A percentile compares a stretch with the other conserved stretches of the same genome.
Conservation (phyloP, 441 rosid species). For the Populus hybrid region DNA sequence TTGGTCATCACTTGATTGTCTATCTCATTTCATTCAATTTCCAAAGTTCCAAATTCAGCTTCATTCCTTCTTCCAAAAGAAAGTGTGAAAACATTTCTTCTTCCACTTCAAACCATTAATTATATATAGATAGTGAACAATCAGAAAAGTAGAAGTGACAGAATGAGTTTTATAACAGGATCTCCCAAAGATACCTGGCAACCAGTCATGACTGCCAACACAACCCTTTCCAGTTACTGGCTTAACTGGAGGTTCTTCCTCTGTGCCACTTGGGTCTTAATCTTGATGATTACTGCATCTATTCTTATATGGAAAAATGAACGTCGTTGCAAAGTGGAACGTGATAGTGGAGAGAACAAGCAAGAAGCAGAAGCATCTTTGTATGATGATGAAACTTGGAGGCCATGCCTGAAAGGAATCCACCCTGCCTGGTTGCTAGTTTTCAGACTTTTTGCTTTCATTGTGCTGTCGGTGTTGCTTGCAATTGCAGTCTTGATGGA, state of each 20-base stretch:
- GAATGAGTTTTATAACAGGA: conserved; percentile 55
- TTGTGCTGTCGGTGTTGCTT: conserved; percentile 56
- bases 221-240: conserved; percentile 53
- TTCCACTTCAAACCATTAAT: not conserved
- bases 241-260: conserved; percentile 63
- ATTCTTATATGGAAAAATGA: conserved; percentile 60
- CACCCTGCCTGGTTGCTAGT: conserved; percentile 94
- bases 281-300: conserved; percentile 25
- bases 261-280: conserved; percentile 47
- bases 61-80: not conserved
- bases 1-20: not conserved
- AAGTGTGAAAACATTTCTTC: conserved; percentile 4
- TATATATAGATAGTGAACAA: not conserved
- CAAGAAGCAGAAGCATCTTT: conserved; percentile 48
- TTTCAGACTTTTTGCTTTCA: conserved; percentile 62
- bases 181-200: conserved; percentile 60
- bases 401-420: conserved; percentile 67
- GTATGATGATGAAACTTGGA: conserved; percentile 81
- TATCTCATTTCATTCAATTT: conserved; percentile 9
- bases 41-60: not conserved
- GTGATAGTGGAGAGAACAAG: conserved; percentile 24
- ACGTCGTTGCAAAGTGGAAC: conserved; percentile 31
- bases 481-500: conserved; percentile 43
- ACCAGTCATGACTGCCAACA: conserved; percentile 50
- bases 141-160: conserved; percentile 20